Base-by-base conservation (phyloP, 1,139 yeast genomes). In the Protomyces macrosporus region DNA sequence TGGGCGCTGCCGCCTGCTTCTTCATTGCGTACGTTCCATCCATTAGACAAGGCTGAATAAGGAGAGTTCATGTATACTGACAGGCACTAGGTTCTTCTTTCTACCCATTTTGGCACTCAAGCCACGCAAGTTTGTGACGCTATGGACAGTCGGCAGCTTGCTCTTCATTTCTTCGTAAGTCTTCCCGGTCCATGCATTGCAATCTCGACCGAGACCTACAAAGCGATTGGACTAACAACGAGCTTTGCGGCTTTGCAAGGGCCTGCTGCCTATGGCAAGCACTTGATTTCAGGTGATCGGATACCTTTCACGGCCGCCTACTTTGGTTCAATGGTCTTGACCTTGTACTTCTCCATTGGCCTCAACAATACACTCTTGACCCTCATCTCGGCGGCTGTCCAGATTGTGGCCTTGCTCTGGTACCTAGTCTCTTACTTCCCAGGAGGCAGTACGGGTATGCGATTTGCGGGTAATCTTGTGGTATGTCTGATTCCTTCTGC, bases 351-450 rank as follows among this genome's bases (percentile, higher is more conserved):
- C 72, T 79, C 84, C 58, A 77, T 84, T 1, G 78, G 84, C 60
- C 40, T 82, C 69, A 86, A 85, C 71, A 86, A 89, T 66, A 87
- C 97, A 0, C 72, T 93, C 12, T 76, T 90, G 65, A 90, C 98
- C 0, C 77, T 93, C 39, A 72, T 90, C 16, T 85, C 90, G 33
- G 87, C 95, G 64, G 75, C 88, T 4, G 76, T 88, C 33, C 97
- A 93, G 74, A 78, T 90, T 23, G 76, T 93, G 67, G 95, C 98
- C 0, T 91, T 95, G 9, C 71, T 89, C 14, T 93, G 95, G 80
- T 93, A 93, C 73, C 86, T 93, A 0, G 80, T 93, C 48, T 88
- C 96, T 72, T 93, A 93, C 74, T 93, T 93, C 79, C 98, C 98
- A 37, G 88, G 45, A 40, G 62, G 62, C 23, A 39, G 56, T 10